Percentiles rank a stretch among this genome's conserved stretches.
phyloP scores from a whole-genome alignment of 1,284 basidiomycete genomes.

The Tilletia caries region DNA sequence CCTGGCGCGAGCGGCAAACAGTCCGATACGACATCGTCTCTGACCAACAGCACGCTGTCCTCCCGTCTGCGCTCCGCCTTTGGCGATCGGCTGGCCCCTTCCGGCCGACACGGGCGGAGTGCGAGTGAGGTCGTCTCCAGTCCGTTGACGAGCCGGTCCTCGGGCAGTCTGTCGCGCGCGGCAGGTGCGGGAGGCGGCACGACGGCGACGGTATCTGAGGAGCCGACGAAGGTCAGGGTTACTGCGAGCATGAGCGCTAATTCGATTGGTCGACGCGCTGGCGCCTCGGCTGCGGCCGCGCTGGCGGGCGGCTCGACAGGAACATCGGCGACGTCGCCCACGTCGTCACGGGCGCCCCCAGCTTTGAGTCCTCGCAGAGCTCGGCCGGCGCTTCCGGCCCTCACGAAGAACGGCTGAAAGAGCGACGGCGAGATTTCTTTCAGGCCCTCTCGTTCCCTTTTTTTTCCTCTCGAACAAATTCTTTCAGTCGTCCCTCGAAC shows the following conservation, averaged over 20 bases:
- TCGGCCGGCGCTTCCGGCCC: neutral
- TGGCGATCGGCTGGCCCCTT: neutral
- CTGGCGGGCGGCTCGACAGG: neutral
- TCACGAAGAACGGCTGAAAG: constrained; percentile 5
- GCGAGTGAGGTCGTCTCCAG: constrained; percentile 2
- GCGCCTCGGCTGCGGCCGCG: neutral
- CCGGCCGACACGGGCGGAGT: neutral
- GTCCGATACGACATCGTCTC: neutral
- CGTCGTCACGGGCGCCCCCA: neutral
- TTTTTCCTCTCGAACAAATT: neutral
- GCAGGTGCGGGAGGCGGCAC: neutral
- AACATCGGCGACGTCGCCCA: neutral
- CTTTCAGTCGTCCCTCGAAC: too few relatives aligned
- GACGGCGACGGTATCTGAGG: neutral
- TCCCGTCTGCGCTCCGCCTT: constrained; percentile 1
- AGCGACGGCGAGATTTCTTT: too few relatives aligned
- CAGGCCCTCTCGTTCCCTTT: neutral
- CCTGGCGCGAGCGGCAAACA: neutral
- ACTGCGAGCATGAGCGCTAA: neutral
- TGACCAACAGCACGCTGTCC: neutral
- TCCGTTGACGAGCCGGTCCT: neutral
- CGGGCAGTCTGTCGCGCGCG: neutral
- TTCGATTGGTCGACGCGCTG: constrained; percentile 11
- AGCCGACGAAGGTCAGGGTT: neutral
- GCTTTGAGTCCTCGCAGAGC: neutral